phyloP scores from a whole-genome alignment of 495 filamentous ascomycete genomes.

The Xylaria grammica region DNA sequence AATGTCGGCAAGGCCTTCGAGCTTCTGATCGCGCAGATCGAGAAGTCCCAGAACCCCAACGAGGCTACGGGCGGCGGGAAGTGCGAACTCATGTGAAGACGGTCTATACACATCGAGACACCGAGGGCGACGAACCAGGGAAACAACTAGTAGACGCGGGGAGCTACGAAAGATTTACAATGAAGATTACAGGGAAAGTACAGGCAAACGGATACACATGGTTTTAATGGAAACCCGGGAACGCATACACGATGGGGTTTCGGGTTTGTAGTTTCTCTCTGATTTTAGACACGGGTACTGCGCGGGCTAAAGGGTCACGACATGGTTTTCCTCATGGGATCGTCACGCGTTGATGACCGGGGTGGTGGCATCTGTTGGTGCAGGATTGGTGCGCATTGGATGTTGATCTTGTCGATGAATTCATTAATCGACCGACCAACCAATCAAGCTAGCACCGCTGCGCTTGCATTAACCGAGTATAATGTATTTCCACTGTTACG shows the following conservation, averaged over 20 bases:
- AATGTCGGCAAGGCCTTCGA: slow-evolving; percentile 95
- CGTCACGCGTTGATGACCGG: neutral
- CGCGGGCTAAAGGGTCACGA: neutral
- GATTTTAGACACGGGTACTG: slow-evolving; percentile 6
- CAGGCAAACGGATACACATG: slow-evolving; percentile 1
- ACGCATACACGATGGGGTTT: slow-evolving; percentile 6
- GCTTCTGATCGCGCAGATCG: slow-evolving; percentile 90
- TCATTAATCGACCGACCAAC: neutral
- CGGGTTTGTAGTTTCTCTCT: neutral
- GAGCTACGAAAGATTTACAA: slow-evolving; percentile 10
- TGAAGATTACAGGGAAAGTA: neutral
- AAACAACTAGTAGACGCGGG: neutral
- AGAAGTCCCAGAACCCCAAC: slow-evolving; percentile 90
- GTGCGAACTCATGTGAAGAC: slow-evolving; percentile 78
- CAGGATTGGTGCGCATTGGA: neutral
- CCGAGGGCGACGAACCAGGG: neutral
- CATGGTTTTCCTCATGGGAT: neutral
- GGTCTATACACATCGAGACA: neutral
- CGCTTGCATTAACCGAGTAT: slow-evolving; percentile 7
- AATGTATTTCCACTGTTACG: neutral
- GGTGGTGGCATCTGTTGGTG: neutral
- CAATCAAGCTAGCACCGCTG: neutral
- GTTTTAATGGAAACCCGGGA: neutral
- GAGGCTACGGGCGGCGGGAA: slow-evolving; percentile 80
- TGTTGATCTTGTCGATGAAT: neutral